Conservation (phyloP, 768 basidiomycete genomes). For the Tricholoma hemisulphureum region DNA sequence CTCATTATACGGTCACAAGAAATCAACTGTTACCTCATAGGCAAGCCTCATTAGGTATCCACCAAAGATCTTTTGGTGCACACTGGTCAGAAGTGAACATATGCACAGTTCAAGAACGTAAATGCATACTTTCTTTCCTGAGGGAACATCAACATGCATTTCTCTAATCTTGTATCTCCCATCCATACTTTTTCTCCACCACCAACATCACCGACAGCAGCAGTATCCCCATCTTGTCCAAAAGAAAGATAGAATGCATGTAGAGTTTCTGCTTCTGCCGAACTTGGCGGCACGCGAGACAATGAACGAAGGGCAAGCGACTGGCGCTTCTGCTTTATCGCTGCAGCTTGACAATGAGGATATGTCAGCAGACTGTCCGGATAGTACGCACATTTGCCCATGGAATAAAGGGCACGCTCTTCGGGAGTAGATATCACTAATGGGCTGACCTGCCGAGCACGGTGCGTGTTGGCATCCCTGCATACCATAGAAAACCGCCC, state of each 20-base stretch:
- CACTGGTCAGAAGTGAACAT: constrained; percentile 34
- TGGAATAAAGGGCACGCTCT: constrained; percentile 57
- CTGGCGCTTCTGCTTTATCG: constrained; percentile 58
- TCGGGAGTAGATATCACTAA: constrained; percentile 58
- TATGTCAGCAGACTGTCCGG: neutral
- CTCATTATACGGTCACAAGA: neutral
- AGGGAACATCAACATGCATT: constrained; percentile 77
- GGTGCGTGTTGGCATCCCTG: constrained; percentile 64
- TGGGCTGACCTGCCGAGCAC: constrained; percentile 61
- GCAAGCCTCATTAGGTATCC: constrained; percentile 68
- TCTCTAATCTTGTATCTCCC: constrained; percentile 69
- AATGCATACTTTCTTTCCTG: constrained; percentile 74
- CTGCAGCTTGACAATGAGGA: constrained; percentile 31
- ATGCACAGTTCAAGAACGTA: neutral
- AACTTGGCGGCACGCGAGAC: constrained; percentile 70
- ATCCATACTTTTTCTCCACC: constrained; percentile 61
- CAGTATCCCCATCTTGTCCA: constrained; percentile 39
- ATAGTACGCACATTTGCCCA: constrained; percentile 62
- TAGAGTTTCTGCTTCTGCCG: constrained; percentile 62
- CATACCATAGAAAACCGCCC: constrained; percentile 95
- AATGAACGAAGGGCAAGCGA: constrained; percentile 57
- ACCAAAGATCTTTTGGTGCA: constrained; percentile 84
- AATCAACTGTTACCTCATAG: constrained; percentile 52
- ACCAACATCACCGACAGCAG: constrained; percentile 15
- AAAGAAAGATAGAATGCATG: constrained; percentile 69